Conservation (phyloP, 306 rosid genomes). For the Medicago lupulina region DNA sequence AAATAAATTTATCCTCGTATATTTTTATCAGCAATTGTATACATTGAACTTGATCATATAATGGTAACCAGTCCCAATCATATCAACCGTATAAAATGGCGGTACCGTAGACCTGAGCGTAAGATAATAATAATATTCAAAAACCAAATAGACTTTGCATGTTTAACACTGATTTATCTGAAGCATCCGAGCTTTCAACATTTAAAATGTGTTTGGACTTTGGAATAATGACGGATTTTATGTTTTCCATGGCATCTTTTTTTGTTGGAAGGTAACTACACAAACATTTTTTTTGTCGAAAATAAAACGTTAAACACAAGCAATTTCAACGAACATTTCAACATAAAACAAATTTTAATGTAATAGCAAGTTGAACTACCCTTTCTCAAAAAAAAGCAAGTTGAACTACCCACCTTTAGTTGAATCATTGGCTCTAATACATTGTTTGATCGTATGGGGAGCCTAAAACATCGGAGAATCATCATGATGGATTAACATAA, state of each 20-base stretch:
- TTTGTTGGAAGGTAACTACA: background rate
- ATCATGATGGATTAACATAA: too few relatives aligned
- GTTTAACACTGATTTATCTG: background rate
- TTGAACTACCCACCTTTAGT: background rate
- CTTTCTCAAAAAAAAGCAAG: too few relatives aligned
- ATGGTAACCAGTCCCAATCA: slow-evolving; percentile 41
- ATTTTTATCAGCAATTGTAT: slow-evolving; percentile 26
- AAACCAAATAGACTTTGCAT: slow-evolving; percentile 32
- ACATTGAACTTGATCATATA: slow-evolving; percentile 46
- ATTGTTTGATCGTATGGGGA: too few relatives aligned
- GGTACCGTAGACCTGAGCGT: slow-evolving; percentile 22
- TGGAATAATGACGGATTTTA: background rate
- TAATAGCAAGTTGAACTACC: background rate
- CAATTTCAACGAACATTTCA: background rate
- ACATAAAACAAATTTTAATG: background rate
- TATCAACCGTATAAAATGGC: slow-evolving; percentile 30
- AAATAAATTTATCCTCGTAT: slow-evolving; percentile 2
- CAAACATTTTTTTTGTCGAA: background rate
- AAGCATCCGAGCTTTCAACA: slow-evolving; percentile 37
- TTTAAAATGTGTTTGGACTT: slow-evolving; percentile 15
- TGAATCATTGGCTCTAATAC: too few relatives aligned
- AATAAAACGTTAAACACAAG: background rate
- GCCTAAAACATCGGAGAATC: too few relatives aligned
- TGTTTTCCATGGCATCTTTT: too few relatives aligned
- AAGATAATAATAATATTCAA: slow-evolving; percentile 20